A percentile compares a stretch with the other conserved stretches of the same genome.
These are phyloP conservation scores for Penicillium sp. DNA, from an alignment of 2,329 filamentous ascomycete genomes.

Conservation along the genomic window DNA sequence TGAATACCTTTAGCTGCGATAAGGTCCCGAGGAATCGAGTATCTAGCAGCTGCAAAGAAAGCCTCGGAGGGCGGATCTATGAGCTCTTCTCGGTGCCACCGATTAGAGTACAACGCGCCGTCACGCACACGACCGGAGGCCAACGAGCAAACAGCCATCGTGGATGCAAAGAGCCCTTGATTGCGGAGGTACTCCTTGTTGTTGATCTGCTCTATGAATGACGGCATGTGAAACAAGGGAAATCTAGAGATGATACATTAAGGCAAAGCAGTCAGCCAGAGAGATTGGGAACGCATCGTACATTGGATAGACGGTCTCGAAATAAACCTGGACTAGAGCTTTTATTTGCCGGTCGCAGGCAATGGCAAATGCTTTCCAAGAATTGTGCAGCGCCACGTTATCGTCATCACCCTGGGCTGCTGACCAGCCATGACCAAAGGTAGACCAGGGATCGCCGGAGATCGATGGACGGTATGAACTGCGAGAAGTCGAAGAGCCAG, in stretches of 20 bases:
- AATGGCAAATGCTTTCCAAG: slow-evolving; percentile 46
- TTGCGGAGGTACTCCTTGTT: slow-evolving; percentile 46
- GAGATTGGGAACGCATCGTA: slow-evolving; percentile 19
- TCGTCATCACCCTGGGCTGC: slow-evolving; percentile 20
- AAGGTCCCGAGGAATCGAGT: slow-evolving; percentile 43
- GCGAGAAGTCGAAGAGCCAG: slow-evolving; percentile 17
- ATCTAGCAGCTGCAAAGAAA: slow-evolving; percentile 48
- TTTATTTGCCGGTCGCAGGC: slow-evolving; percentile 42
- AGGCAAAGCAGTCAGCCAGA: background rate
- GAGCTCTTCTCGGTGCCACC: slow-evolving; percentile 34
- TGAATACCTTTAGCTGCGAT: slow-evolving; percentile 30
- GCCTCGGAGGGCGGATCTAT: slow-evolving; percentile 41
- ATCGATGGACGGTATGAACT: slow-evolving; percentile 16
- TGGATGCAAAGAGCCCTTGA: slow-evolving; percentile 49
- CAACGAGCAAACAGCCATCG: slow-evolving; percentile 56
- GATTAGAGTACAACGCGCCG: slow-evolving; percentile 47
- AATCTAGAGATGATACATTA: slow-evolving; percentile 32
- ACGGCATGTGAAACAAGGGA: slow-evolving; percentile 53
- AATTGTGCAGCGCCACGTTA: slow-evolving; percentile 27
- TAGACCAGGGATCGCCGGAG: slow-evolving; percentile 21
- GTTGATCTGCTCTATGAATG: slow-evolving; percentile 43
- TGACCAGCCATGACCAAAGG: slow-evolving; percentile 17
- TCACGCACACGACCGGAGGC: slow-evolving; percentile 52
- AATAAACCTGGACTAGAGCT: slow-evolving; percentile 52
- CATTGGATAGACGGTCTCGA: slow-evolving; percentile 56